Conservation (phyloP, 345 rosid genomes). For the Arabis hirsuta region DNA sequence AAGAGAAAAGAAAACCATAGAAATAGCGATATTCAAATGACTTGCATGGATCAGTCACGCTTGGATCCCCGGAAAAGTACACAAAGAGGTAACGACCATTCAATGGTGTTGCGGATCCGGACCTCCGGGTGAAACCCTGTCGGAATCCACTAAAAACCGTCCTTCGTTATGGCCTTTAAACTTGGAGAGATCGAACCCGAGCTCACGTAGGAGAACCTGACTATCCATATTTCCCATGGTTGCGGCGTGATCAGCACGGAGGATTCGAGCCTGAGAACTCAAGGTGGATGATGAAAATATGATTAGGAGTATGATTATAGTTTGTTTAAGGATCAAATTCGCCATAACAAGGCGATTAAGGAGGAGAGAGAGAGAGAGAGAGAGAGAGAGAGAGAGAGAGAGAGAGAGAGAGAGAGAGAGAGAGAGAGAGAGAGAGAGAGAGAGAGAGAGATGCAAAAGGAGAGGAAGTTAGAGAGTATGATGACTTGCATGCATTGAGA, state of each 20-base stretch:
- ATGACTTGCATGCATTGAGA: constrained; percentile 22
- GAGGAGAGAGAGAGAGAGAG: neutral
- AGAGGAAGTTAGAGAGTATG: constrained; percentile 31
- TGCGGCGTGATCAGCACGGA: constrained; percentile 10
- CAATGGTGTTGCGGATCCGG: constrained; percentile 46
- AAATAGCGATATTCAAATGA: constrained; percentile 19
- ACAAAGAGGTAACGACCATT: constrained; percentile 2
- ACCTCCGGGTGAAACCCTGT: constrained; percentile 47
- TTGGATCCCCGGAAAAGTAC: constrained; percentile 18
- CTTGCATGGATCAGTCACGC: constrained; percentile 33
- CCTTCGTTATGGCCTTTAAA: constrained; percentile 34
- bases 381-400: neutral
- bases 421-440: constrained; percentile 12
- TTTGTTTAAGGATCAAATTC: constrained; percentile 30
- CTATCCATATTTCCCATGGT: constrained; percentile 18
- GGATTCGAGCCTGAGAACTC: constrained; percentile 41
- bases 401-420: neutral
- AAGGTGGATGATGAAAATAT: constrained; percentile 27
- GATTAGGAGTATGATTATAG: constrained; percentile 39
- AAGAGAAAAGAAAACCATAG: constrained; percentile 21
- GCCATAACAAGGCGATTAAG: constrained; percentile 31
- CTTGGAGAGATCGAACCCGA: constrained; percentile 43
- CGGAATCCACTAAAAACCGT: constrained; percentile 37
- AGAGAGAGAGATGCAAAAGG: neutral
- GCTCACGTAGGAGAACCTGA: constrained; percentile 41